Evolutionary conservation across 2,329 filamentous ascomycete species (phyloP), one percentile per base, ranked within the genome.

Genomic region (Lasiodiplodia sp.): DNA sequence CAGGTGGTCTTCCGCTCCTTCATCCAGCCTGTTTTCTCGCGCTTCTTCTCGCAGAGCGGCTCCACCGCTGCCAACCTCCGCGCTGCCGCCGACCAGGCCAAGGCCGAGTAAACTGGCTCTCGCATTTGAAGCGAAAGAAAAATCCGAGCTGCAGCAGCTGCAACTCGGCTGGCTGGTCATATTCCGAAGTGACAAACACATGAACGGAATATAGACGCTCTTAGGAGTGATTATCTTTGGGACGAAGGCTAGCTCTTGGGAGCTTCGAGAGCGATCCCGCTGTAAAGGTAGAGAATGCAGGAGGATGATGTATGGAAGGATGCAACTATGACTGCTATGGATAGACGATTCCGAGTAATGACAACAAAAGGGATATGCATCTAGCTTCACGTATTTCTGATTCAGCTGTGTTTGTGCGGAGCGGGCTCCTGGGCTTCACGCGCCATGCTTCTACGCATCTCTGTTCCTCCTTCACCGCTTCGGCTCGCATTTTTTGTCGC

Each of bases 1-100:
- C 94, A 98, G 83, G 84, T 98, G 78, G 87, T 99, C 85, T 99
- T 98, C 92, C 92, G 93, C 82, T 97, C 94, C 72, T 93, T 98
- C 88, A 84, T 99, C 80, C 89, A 92, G 80, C 96, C 96, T 75
- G 89, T 96, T 77, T 91, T 98, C 80, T 88, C 93, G 81, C 93
- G 94, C 83, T 96, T 97, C 90, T 99, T 98, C 87, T 82, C 85
- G 76, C 77, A 82, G 73, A 80, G 83, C 75, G 87, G 87, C 77
- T 92, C 92, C 71, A 93, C 94, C 77, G 92, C 94, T 76, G 89
- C 93, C 80, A 92, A 93, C 84, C 91, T 97, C 78, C 93, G 93
- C 75, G 91, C 92, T 77, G 93, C 96, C 88, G 93, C 91, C 81
- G 93, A 95, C 78, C 87, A 91, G 78, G 86, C 87, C 76, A 68